Evolutionary conservation across 148 eudicot species (phyloP).

Genomic region (Polygonum maritimum): DNA sequence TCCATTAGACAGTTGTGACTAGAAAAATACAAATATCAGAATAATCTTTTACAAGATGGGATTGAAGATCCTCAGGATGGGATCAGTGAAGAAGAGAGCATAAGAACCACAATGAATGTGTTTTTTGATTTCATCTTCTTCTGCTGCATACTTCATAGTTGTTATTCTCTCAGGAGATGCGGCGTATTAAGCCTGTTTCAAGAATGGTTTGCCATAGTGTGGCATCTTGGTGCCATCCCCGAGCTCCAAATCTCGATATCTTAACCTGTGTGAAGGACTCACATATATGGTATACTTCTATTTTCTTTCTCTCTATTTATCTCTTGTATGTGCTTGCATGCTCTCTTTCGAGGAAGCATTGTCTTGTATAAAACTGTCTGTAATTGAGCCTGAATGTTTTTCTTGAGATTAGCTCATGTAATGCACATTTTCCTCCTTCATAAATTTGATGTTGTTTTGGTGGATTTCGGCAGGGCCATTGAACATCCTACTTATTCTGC

Average conservation of each 20-base stretch:
- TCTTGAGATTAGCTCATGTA: background rate
- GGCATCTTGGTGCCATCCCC: constrained; percentile 99
- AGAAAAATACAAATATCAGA: background rate
- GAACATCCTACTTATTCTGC: constrained; percentile 97
- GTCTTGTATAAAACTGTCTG: background rate
- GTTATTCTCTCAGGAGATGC: constrained; percentile 63
- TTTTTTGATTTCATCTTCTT: background rate
- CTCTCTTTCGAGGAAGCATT: background rate
- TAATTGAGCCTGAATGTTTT: background rate
- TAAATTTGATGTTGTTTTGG: background rate
- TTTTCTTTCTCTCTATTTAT: constrained; percentile 2
- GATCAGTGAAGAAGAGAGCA: background rate
- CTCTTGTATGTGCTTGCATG: background rate
- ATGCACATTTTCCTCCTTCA: background rate
- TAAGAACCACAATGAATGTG: background rate
- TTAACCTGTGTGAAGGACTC: constrained; percentile 98
- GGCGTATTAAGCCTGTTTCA: constrained; percentile 95
- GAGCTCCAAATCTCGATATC: constrained; percentile 98
- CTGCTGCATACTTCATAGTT: background rate
- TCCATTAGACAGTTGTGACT: background rate
- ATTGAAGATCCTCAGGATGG: background rate
- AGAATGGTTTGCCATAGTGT: constrained; percentile 96
- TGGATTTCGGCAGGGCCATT: constrained; percentile 62
- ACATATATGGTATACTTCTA: constrained; percentile 67
- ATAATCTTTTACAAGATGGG: background rate